These are phyloP conservation scores for Monosporascus sp. DNA, from an alignment of 2,329 filamentous ascomycete genomes.

Conservation along the genomic window DNA sequence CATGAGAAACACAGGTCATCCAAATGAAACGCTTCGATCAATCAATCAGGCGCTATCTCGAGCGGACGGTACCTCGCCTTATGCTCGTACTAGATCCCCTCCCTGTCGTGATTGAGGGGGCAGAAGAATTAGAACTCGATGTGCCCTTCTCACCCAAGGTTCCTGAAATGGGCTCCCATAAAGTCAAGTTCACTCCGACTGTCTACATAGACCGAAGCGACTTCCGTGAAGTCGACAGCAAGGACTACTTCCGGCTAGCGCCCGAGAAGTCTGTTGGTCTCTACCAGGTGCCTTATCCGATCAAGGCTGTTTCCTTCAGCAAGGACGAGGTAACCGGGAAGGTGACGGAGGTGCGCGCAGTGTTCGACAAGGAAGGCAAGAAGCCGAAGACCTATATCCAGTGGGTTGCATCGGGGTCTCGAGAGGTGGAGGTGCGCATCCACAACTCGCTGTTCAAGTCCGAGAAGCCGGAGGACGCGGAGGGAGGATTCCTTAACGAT, in stretches of 20 bases:
- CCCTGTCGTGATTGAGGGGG: conserved; percentile 74
- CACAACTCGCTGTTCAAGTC: conserved; percentile 83
- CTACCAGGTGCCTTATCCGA: conserved; percentile 63
- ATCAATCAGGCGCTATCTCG: conserved; percentile 77
- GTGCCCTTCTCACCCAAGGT: conserved; percentile 82
- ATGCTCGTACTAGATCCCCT: conserved; percentile 88
- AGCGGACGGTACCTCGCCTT: conserved; percentile 78
- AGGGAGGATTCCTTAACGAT: conserved; percentile 76
- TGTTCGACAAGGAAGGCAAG: conserved; percentile 65
- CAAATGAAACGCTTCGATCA: conserved; percentile 80
- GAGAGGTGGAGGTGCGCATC: conserved; percentile 68
- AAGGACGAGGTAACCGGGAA: conserved; percentile 58
- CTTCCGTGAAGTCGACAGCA: conserved; percentile 67
- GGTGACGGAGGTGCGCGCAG: conserved; percentile 60
- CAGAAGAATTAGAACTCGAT: conserved; percentile 62
- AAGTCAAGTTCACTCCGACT: conserved; percentile 62
- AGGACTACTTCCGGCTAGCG: conserved; percentile 73
- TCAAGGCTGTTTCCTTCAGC: conserved; percentile 62
- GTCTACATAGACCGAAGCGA: conserved; percentile 82
- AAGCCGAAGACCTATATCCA: conserved; percentile 82
- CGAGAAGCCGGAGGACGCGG: conserved; percentile 70
- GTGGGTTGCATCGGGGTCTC: conserved; percentile 72
- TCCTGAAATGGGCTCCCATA: conserved; percentile 57
- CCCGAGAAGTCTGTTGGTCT: conserved; percentile 70
- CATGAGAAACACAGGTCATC: conserved; percentile 43